phyloP scores from a whole-genome alignment of 2,329 filamentous ascomycete species.

The Exophiala sp. region DNA sequence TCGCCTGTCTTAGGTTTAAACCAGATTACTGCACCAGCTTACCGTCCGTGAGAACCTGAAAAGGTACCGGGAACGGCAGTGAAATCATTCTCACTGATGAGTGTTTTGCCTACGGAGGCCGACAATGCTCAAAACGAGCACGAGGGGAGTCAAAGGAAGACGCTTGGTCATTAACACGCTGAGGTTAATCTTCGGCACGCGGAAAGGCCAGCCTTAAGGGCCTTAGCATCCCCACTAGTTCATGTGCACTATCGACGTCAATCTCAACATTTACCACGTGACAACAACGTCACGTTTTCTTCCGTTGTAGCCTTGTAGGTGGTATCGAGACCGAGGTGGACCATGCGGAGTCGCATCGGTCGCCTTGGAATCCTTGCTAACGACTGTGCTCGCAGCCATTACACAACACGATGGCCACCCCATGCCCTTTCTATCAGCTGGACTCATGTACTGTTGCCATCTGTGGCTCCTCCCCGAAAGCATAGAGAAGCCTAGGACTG shows the following conservation, averaged over 20 bases:
- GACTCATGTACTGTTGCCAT: too few species aligned
- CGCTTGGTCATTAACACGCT: constrained; percentile 15
- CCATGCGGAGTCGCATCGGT: too few species aligned
- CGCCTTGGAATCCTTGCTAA: too few species aligned
- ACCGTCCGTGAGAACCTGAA: not conserved
- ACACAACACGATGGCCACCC: too few species aligned
- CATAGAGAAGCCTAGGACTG: too few species aligned
- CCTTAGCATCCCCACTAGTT: not conserved
- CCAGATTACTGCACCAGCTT: not conserved
- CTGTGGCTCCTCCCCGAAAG: too few species aligned
- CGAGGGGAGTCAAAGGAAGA: constrained; percentile 13
- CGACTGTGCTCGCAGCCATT: too few species aligned
- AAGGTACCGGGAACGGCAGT: not conserved
- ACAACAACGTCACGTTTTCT: too few species aligned
- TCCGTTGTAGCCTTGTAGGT: too few species aligned
- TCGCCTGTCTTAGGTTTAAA: not conserved
- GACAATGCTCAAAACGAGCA: constrained; percentile 16
- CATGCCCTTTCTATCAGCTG: too few species aligned
- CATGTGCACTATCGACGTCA: not conserved
- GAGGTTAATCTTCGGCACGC: not conserved
- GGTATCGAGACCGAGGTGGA: too few species aligned
- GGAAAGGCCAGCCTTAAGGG: not conserved
- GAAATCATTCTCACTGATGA: not conserved
- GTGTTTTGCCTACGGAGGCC: not conserved
- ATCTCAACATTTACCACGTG: too few species aligned